phyloP scores from a whole-genome alignment of 805 yeast genomes.

The Yarrowia deformans region DNA sequence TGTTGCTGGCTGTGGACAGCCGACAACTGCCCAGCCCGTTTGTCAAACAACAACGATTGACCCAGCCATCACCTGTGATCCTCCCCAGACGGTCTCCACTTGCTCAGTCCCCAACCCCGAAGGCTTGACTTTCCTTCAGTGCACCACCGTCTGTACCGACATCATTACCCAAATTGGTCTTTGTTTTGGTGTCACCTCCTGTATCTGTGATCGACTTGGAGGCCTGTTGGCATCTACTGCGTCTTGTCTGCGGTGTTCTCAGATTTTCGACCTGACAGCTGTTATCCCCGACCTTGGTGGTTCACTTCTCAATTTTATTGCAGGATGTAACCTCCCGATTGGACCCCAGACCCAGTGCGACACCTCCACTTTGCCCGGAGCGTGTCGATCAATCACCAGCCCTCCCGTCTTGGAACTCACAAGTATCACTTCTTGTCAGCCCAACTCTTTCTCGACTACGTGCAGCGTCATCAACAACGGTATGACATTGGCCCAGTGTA shows the following conservation, averaged over 20 bases:
- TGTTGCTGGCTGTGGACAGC: conserved; percentile 1
- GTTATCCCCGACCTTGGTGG: conserved; percentile 8
- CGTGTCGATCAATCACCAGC: conserved; percentile 2
- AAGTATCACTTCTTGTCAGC: conserved; percentile 1
- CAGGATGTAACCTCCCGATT: background rate
- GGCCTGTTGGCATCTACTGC: background rate
- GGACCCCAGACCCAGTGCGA: conserved; percentile 19
- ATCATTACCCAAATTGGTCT: conserved; percentile 4
- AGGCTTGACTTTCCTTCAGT: background rate
- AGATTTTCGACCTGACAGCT: conserved; percentile 2
- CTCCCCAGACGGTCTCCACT: background rate
- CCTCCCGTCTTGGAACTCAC: background rate
- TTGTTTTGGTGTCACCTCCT: background rate
- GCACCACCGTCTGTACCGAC: background rate
- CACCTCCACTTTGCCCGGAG: background rate
- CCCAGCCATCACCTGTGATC: conserved; percentile 15
- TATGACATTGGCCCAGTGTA: background rate
- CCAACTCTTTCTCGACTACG: background rate
- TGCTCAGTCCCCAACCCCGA: conserved; percentile 24
- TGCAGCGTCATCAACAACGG: background rate
- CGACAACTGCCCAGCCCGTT: conserved; percentile 1
- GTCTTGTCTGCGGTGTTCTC: conserved; percentile 1
- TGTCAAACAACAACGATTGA: conserved; percentile 23
- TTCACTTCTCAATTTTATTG: background rate
- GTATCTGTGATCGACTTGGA: conserved; percentile 18